These are phyloP conservation scores for Hypomyces perniciosus DNA, from an alignment of 2,329 filamentous ascomycete species.

Conservation along the genomic window DNA sequence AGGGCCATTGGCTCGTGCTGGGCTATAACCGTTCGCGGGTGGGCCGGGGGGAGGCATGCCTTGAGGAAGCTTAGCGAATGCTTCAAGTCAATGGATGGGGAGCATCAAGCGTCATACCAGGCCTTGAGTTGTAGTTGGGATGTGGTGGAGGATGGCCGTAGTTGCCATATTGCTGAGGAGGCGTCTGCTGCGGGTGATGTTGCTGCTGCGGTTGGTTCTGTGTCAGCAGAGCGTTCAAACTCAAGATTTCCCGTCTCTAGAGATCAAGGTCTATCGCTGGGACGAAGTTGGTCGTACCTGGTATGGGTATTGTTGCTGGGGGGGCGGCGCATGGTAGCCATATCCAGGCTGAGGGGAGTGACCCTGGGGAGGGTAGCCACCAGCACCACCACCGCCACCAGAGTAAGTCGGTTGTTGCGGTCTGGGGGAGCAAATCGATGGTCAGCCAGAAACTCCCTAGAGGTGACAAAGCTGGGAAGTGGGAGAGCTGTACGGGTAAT, in stretches of 20 bases:
- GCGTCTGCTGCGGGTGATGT: slow-evolving; percentile 24
- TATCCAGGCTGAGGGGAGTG: slow-evolving; percentile 43
- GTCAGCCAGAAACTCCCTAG: not conserved
- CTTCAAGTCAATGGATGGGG: not conserved
- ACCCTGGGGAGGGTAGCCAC: slow-evolving; percentile 41
- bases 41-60: slow-evolving; percentile 14
- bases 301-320: slow-evolving; percentile 39
- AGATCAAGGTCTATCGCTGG: not conserved
- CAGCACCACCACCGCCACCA: slow-evolving; percentile 19
- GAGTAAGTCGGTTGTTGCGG: slow-evolving; percentile 39
- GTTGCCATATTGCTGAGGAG: slow-evolving; percentile 28
- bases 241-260: no score
- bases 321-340: slow-evolving; percentile 36
- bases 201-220: slow-evolving; percentile 15
- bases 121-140: slow-evolving; percentile 43
- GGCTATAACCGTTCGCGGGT: slow-evolving; percentile 8
- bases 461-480: slow-evolving; percentile 18
- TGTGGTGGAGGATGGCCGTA: slow-evolving; percentile 30
- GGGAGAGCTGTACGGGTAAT: slow-evolving; percentile 45
- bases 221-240: not conserved
- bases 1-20: slow-evolving; percentile 39
- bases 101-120: slow-evolving; percentile 25
- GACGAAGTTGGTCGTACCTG: slow-evolving; percentile 19
- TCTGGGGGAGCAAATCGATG: not conserved
- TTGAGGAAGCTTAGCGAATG: slow-evolving; percentile 11